Evolutionary conservation across 495 filamentous ascomycete genomes (phyloP), one percentile per base, ranked within the genome.

Genomic region (Aspergillus carlsbadensis): DNA sequence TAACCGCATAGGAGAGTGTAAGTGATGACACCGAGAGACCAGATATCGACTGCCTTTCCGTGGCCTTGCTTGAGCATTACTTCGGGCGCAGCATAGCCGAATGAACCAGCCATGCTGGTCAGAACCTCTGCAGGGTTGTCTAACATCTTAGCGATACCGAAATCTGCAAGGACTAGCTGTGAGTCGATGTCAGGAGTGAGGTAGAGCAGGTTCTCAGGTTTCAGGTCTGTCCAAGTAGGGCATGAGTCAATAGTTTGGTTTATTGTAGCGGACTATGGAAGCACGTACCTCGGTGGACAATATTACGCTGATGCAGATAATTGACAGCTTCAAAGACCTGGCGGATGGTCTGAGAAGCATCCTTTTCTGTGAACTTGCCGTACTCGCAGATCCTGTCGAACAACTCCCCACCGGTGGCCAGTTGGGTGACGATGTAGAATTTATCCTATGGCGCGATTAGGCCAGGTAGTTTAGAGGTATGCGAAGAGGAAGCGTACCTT

Each of bases 1-100:
- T 99, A 99, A 47, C 94, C 94, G 73, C 94, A 99, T 37, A 99
- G 89, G n/a, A 99, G 82, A 14, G 95, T 98, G 75, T 99, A 99
- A 26, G 95, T 98, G 66, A 99, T 98, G 61, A 99, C 93, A 60
- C 94, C 94, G 64, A 99, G 79, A 8, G 93, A 97, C 94, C 94
- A 99, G 90, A 99, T 95, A 67, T 99, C 94, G 26, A 98, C 94
- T n/a, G 94, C 89, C 70, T 98, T 98, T 65, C 95, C 94, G 68
- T 99, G 94, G 35, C 95, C 94, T 61, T 90, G 84, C 78, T 96
- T 97, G 45, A 96, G 79, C 94, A 99, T 99, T 41, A 99, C 92
- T 69, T 99, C 94, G 7, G 94, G 94, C 0, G 94, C 94, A 17
- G 94, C 94, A 65, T 99, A 99, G 37, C 94, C 94, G 70, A 99